A percentile compares a stretch with the other conserved stretches of the same genome.
phyloP scores from a whole-genome alignment of 345 rosid genomes.

The Melastoma malabathricum region DNA sequence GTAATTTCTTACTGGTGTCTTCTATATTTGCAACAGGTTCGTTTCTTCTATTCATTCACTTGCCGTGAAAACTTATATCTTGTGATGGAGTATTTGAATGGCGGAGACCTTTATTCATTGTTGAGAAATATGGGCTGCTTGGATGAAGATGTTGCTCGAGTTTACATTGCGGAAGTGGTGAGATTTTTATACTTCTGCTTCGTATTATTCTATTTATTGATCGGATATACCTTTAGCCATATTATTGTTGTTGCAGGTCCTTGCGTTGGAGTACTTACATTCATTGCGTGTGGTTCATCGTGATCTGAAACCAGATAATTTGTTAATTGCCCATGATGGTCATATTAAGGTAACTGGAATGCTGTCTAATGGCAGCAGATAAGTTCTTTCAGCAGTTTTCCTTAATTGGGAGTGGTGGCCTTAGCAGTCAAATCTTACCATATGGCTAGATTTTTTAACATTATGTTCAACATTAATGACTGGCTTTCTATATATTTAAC shows the following conservation, averaged over 20 bases:
- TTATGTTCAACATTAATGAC: too few species aligned
- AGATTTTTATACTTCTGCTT: constrained; percentile 16
- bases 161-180: constrained; percentile 98
- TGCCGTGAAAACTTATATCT: constrained; percentile 97
- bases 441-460: too few species aligned
- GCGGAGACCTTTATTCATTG: constrained; percentile 93
- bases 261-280: constrained; percentile 93
- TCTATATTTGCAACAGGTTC: constrained; percentile 53
- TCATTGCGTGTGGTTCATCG: constrained; percentile 92
- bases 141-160: constrained; percentile 95
- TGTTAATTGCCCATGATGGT: constrained; percentile 97
- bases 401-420: not conserved
- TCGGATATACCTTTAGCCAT: not conserved
- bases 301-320: constrained; percentile 97
- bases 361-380: not conserved
- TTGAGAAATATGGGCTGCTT: constrained; percentile 96
- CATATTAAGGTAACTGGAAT: constrained; percentile 67
- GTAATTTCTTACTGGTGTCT: constrained; percentile 15
- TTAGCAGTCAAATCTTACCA: not conserved
- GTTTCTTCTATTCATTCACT: constrained; percentile 98
- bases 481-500: constrained; percentile 7
- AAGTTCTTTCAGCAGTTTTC: not conserved
- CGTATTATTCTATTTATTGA: not conserved
- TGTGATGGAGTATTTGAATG: constrained; percentile 99
- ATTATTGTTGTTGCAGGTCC: constrained; percentile 42